phyloP scores from a whole-genome alignment of 2,329 filamentous ascomycete genomes.

The Xylariaceae sp. region DNA sequence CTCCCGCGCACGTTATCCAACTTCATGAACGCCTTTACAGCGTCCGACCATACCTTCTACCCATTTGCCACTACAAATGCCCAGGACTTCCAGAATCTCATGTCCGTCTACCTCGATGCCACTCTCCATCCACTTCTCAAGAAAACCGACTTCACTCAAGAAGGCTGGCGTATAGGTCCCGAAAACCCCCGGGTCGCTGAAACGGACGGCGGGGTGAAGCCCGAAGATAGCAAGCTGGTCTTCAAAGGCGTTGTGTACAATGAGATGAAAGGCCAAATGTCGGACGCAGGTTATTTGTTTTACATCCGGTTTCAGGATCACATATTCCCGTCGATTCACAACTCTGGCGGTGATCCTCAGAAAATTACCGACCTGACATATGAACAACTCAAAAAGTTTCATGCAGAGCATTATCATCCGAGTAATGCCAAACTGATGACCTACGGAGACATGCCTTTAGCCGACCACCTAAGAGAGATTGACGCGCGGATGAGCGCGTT shows the following conservation, averaged over 20 bases:
- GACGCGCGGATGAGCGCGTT: slow-evolving; percentile 71
- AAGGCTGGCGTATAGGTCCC: slow-evolving; percentile 93
- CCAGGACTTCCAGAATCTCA: slow-evolving; percentile 91
- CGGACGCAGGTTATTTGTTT: slow-evolving; percentile 91
- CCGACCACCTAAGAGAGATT: slow-evolving; percentile 74
- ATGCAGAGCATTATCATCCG: slow-evolving; percentile 90
- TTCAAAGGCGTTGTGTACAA: slow-evolving; percentile 99
- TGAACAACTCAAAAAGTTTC: slow-evolving; percentile 81
- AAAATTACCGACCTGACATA: slow-evolving; percentile 96
- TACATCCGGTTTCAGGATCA: slow-evolving; percentile 94
- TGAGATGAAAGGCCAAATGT: slow-evolving; percentile 99
- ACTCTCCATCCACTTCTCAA: slow-evolving; percentile 88
- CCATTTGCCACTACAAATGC: slow-evolving; percentile 95
- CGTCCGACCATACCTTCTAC: slow-evolving; percentile 93
- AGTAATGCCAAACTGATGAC: slow-evolving; percentile 96
- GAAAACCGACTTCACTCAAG: slow-evolving; percentile 87
- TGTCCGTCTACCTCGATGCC: slow-evolving; percentile 94
- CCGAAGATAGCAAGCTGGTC: slow-evolving; percentile 65
- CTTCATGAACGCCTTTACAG: slow-evolving; percentile 99
- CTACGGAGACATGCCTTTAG: slow-evolving; percentile 87
- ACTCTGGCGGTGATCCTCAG: slow-evolving; percentile 92
- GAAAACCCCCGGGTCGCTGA: slow-evolving; percentile 69
- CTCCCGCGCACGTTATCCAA: slow-evolving; percentile 95
- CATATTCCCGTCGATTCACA: slow-evolving; percentile 90
- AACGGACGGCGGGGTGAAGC: slow-evolving; percentile 40